phyloP scores from a whole-genome alignment of 2,329 filamentous ascomycete species.

The Colletotrichum godetiae region DNA sequence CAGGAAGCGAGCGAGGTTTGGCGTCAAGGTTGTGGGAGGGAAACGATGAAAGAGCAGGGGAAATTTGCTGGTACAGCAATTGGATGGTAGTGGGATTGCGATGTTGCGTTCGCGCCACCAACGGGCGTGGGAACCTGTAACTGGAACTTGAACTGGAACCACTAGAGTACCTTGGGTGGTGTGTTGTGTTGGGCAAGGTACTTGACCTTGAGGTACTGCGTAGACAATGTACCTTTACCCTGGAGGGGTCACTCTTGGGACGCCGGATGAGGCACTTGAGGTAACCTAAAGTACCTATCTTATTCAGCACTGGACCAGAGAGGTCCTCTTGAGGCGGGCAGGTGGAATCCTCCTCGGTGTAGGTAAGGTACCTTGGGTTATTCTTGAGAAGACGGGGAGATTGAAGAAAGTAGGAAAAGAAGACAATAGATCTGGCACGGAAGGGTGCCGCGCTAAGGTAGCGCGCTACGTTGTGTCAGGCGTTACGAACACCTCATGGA shows the following conservation, averaged over 20 bases:
- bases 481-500: neutral
- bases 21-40: neutral
- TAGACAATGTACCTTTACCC: neutral
- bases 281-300: neutral
- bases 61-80: conserved; percentile 21
- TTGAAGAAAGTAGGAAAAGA: neutral
- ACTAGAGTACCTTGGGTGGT: conserved; percentile 14
- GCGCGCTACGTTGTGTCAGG: conserved; percentile 2
- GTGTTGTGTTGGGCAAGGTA: conserved; percentile 12
- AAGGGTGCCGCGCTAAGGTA: conserved; percentile 7
- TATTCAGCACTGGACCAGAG: neutral
- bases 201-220: neutral
- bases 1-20: neutral
- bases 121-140: conserved; percentile 33
- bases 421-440: neutral
- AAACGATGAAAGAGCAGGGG: neutral
- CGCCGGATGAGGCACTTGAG: neutral
- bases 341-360: neutral
- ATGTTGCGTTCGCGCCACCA: conserved; percentile 26
- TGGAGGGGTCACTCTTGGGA: neutral
- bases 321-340: neutral
- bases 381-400: neutral
- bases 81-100: conserved; percentile 19
- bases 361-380: neutral
- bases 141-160: conserved; percentile 30